A percentile compares a stretch with the other conserved stretches of the same genome.
These are phyloP conservation scores for Talaromyces ruber DNA, from an alignment of 495 filamentous ascomycete species.

Conservation along the genomic window DNA sequence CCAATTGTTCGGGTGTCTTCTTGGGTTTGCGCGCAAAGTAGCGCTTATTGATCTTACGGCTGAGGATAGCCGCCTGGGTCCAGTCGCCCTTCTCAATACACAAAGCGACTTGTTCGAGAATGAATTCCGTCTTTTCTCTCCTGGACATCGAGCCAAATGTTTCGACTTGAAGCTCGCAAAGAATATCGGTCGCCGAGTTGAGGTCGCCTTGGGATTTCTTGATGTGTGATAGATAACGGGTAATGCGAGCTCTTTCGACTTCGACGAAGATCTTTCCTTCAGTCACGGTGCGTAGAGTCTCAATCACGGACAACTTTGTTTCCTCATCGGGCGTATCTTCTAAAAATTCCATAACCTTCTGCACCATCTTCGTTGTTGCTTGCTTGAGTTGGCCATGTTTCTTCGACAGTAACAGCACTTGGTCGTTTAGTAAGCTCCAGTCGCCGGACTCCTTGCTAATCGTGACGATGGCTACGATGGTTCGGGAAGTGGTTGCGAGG, in stretches of 20 bases:
- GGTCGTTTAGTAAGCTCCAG: conserved; percentile 91
- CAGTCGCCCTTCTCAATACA: conserved; percentile 96
- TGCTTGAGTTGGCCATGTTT: conserved; percentile 99
- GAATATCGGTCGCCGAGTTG: conserved; percentile 78
- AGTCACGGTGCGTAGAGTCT: conserved; percentile 90
- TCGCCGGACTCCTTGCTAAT: conserved; percentile 88
- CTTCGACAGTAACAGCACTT: conserved; percentile 91
- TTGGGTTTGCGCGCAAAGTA: conserved; percentile 85
- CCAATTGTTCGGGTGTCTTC: conserved; percentile 77
- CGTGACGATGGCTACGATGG: conserved; percentile 80
- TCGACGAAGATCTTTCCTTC: conserved; percentile 99
- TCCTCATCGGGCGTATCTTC: conserved; percentile 72
- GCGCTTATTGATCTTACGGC: conserved; percentile 90
- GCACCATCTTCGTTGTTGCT: conserved; percentile 97
- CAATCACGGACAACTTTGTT: conserved; percentile 84
- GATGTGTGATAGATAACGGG: conserved; percentile 89
- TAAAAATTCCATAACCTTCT: conserved; percentile 87
- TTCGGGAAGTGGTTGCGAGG: conserved; percentile 83
- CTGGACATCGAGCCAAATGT: conserved; percentile 97
- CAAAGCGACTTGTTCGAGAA: conserved; percentile 85
- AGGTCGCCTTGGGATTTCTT: conserved; percentile 92
- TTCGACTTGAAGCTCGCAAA: conserved; percentile 97
- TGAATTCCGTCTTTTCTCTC: conserved; percentile 97
- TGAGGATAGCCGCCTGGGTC: conserved; percentile 89
- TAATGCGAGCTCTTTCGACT: conserved; percentile 93